phyloP scores from a whole-genome alignment of 257 asterid genomes.

The Cruciata laevipes region DNA sequence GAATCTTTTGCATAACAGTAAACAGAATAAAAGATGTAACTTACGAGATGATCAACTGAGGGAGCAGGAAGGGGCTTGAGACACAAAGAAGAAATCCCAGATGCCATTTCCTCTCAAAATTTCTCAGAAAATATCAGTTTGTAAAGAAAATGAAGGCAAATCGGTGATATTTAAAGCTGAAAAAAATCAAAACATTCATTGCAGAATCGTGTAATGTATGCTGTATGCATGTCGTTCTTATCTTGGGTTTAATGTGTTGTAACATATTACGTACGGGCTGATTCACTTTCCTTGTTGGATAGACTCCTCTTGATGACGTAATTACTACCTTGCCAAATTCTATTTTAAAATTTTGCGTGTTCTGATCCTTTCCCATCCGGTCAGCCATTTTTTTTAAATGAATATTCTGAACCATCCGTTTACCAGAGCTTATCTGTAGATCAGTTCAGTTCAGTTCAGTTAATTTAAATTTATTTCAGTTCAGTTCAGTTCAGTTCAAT shows the following conservation, averaged over 20 bases:
- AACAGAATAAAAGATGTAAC: constrained; percentile 1
- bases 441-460: too few species aligned
- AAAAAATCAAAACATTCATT: not conserved
- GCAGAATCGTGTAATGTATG: too few species aligned
- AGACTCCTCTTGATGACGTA: not conserved
- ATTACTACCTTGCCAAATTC: too few species aligned
- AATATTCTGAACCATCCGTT: too few species aligned
- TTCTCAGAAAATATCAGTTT: too few species aligned
- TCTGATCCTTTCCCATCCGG: too few species aligned
- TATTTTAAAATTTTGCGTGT: too few species aligned
- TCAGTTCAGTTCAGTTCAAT: too few species aligned
- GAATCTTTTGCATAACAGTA: not conserved
- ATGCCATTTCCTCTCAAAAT: constrained; percentile 30
- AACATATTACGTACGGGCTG: not conserved
- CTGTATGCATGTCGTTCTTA: not conserved
- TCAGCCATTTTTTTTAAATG: too few species aligned
- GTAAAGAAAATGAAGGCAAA: not conserved
- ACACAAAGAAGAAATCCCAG: constrained; percentile 33
- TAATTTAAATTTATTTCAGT: too few species aligned
- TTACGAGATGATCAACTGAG: constrained; percentile 39
- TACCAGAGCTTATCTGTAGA: too few species aligned
- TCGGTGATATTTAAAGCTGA: not conserved
- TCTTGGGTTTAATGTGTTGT: not conserved
- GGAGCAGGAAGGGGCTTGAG: constrained; percentile 36
- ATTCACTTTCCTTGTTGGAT: not conserved